These are phyloP conservation scores for Jacaranda copaia DNA, from an alignment of 257 asterid species.

Conservation along the genomic window DNA sequence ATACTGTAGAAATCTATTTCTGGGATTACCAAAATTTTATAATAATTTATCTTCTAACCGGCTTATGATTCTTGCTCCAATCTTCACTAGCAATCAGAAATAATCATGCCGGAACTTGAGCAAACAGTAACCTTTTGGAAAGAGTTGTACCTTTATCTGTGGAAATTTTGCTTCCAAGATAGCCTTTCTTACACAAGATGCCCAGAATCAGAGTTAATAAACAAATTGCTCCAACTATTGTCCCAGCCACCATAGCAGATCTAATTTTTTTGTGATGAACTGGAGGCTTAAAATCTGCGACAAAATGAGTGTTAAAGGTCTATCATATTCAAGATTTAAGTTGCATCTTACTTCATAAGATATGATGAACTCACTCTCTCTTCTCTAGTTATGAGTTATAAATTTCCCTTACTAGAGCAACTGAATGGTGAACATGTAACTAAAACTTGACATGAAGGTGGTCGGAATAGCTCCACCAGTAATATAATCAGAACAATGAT, in stretches of 20 bases:
- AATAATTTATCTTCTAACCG: background rate
- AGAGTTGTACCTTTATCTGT: conserved; percentile 61
- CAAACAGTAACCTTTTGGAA: conserved; percentile 4
- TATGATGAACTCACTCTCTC: background rate
- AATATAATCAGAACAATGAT: too few species aligned
- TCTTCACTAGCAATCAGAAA: conserved; percentile 5
- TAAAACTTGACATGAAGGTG: background rate
- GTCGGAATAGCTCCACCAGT: background rate
- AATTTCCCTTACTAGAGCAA: background rate
- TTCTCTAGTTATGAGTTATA: background rate
- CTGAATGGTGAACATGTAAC: background rate
- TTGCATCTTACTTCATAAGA: background rate
- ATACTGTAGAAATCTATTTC: background rate
- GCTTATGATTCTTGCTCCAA: background rate
- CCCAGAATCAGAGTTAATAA: conserved; percentile 52
- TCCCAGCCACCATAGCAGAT: conserved; percentile 49
- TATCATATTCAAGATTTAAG: background rate
- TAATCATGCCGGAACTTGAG: conserved; percentile 1
- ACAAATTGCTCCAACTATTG: conserved; percentile 58
- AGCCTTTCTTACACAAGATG: conserved; percentile 51
- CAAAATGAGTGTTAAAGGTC: conserved; percentile 12
- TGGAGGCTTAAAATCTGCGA: conserved; percentile 79
- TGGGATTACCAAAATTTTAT: background rate
- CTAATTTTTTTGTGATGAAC: conserved; percentile 47
- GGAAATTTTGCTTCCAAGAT: conserved; percentile 55